Percentiles rank a stretch among this genome's conserved stretches.
These are phyloP conservation scores for Pseudohalonectria lignicola DNA, from an alignment of 2,329 filamentous ascomycete genomes.

Conservation along the genomic window DNA sequence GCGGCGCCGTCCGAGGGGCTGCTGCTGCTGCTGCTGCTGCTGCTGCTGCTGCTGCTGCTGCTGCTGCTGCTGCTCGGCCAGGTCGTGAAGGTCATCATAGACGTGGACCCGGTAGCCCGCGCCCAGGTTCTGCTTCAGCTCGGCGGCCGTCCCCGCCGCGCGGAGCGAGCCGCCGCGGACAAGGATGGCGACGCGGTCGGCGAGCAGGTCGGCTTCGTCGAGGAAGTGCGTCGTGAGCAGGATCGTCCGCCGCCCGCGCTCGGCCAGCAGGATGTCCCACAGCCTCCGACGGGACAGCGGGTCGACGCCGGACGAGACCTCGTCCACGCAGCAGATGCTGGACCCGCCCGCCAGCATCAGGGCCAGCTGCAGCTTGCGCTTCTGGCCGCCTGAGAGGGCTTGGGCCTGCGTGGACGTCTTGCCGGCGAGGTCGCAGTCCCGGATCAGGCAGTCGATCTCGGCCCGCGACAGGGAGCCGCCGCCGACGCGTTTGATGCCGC, in stretches of 20 bases:
- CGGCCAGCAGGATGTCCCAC: conserved; percentile 84
- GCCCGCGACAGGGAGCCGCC: conserved; percentile 41
- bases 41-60: conserved; percentile 4
- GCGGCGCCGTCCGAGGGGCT: no score
- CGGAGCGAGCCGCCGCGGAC: conserved; percentile 77
- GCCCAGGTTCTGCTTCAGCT: conserved; percentile 71
- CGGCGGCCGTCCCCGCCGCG: conserved; percentile 73
- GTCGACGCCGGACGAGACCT: conserved; percentile 82
- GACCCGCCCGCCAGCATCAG: conserved; percentile 94
- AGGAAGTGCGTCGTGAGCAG: conserved; percentile 88
- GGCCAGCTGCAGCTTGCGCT: conserved; percentile 81
- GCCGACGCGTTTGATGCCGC: conserved; percentile 60
- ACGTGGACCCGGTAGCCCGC: conserved; percentile 78
- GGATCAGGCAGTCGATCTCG: conserved; percentile 52
- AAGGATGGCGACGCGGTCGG: conserved; percentile 80
- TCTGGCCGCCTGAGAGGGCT: conserved; percentile 83
- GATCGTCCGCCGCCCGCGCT: conserved; percentile 72
- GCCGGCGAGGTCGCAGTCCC: conserved; percentile 60
- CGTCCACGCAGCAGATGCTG: conserved; percentile 80
- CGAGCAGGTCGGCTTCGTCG: conserved; percentile 82
- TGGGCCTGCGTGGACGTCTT: conserved; percentile 64
- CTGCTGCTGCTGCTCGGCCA: conserved; percentile 21
- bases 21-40: no score
- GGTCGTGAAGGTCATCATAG: no score
- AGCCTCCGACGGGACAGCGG: conserved; percentile 79